These are phyloP conservation scores for Schwanniomyces vanrijiae DNA, from an alignment of 805 yeast genomes.

Conservation along the genomic window DNA sequence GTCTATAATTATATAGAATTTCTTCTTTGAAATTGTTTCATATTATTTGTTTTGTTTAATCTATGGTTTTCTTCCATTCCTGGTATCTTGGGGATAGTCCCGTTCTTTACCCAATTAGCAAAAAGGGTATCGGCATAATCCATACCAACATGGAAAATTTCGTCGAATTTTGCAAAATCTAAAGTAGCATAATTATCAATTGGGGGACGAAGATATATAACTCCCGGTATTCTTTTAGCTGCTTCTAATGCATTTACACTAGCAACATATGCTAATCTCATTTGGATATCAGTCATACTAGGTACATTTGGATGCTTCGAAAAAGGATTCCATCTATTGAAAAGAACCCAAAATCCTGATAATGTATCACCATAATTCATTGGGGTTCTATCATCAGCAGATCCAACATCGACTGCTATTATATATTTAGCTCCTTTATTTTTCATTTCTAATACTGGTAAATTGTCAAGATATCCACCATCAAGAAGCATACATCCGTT, in stretches of 20 bases:
- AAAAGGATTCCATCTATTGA: constrained; percentile 88
- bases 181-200: constrained; percentile 88
- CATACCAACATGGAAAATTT: constrained; percentile 79
- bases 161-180: constrained; percentile 90
- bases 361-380: constrained; percentile 90
- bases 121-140: constrained; percentile 65
- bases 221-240: constrained; percentile 83
- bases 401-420: constrained; percentile 94
- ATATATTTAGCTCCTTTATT: constrained; percentile 81
- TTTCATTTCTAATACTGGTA: constrained; percentile 92
- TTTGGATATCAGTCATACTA: constrained; percentile 91
- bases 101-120: constrained; percentile 49
- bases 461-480: constrained; percentile 94
- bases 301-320: constrained; percentile 87
- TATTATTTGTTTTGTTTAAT: constrained; percentile 18
- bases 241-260: constrained; percentile 89
- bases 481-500: constrained; percentile 91
- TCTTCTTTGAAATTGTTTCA: constrained; percentile 45
- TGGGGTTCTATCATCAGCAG: constrained; percentile 87
- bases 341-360: constrained; percentile 87
- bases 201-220: constrained; percentile 88
- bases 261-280: constrained; percentile 90
- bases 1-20: constrained; percentile 50
- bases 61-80: constrained; percentile 36
- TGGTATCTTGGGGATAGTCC: constrained; percentile 62